Base-by-base conservation (phyloP, 139 green algal genomes). In the Haematococcus lacustris region DNA sequence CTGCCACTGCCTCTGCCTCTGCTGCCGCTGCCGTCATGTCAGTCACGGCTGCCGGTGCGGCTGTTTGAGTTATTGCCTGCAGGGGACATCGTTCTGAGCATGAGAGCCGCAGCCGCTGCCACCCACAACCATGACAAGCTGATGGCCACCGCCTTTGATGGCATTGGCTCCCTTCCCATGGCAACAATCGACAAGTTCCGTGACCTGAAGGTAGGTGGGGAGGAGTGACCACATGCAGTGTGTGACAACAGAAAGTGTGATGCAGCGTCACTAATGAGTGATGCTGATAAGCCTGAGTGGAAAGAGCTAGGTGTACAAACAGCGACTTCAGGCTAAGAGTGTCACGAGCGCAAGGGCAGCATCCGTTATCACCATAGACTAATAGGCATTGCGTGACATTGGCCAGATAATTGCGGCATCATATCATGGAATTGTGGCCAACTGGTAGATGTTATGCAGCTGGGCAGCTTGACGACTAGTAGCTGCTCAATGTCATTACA, bases 151-250 rank as follows among this genome's bases (percentile, higher is more conserved):
- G 89, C 89, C 0, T 94, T 92, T 76, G 86, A 91, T 4, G 77
- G 78, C 26, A 71, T 94, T n/a, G 89, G 89, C 38, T 70, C 67
- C 60, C 75, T 93, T 76, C 83, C 86, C 51, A 95, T 95, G 90
- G 78, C 82, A 23, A 73, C 65, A 40, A 94, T 95, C 64, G 75
- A 86, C 38, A 74, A 77, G 34, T 86, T 78, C 73, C 76, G 90
- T 1, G 76, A 83, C 60, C 51, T 78, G 67, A 78, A 77, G 75
- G 47, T 40, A 17, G 41, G 21, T 3, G 65, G 71, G 51, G 61
- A 76, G 47, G 77, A 74, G 68, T n/a, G n/a, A n/a, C n/a, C n/a
- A 40, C 41, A n/a, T 33, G 41, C n/a, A 40, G 68, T 61, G 41
- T 61, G 60, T 41, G 23, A 28, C 47, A 57, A 21, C 26, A 28